These are phyloP conservation scores for Nicotiana benthamiana DNA, from an alignment of 257 asterid species.

Conservation along the genomic window DNA sequence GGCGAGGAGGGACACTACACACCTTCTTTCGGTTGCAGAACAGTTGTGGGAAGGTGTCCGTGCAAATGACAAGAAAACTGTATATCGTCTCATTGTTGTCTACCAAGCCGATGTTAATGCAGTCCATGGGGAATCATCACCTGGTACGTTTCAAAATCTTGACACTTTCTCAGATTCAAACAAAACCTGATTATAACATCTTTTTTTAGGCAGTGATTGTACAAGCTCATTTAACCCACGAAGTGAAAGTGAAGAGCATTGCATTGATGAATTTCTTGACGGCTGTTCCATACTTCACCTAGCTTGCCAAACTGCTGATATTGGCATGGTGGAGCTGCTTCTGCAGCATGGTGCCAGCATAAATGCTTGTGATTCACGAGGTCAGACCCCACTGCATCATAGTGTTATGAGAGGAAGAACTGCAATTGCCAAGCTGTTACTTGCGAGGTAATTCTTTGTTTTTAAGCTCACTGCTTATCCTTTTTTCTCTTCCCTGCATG, in stretches of 20 bases:
- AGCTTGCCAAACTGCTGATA: slow-evolving; percentile 83
- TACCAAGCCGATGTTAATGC: slow-evolving; percentile 66
- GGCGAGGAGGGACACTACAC: slow-evolving; percentile 37
- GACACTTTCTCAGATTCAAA: slow-evolving; percentile 15
- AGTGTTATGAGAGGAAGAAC: slow-evolving; percentile 59
- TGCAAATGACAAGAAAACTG: slow-evolving; percentile 64
- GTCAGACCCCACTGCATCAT: slow-evolving; percentile 79
- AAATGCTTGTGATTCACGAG: slow-evolving; percentile 54
- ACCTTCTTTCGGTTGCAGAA: slow-evolving; percentile 55
- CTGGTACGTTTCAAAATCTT: slow-evolving; percentile 25
- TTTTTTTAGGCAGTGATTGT: slow-evolving; percentile 29
- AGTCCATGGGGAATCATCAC: slow-evolving; percentile 45
- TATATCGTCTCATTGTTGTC: slow-evolving; percentile 65
- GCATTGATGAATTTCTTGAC: slow-evolving; percentile 33
- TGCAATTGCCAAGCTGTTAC: slow-evolving; percentile 54
- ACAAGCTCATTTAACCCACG: slow-evolving; percentile 27
- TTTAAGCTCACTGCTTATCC: neutral
- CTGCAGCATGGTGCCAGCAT: slow-evolving; percentile 74
- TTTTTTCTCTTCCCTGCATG: neutral
- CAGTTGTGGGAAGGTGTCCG: slow-evolving; percentile 78
- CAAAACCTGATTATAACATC: slow-evolving; percentile 23
- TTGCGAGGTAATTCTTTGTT: slow-evolving; percentile 45
- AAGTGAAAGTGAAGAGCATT: slow-evolving; percentile 29
- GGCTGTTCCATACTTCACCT: slow-evolving; percentile 86
- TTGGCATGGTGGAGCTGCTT: slow-evolving; percentile 88